Base-by-base conservation (phyloP, 2,329 filamentous ascomycete genomes). In the Didymella lethalis region DNA sequence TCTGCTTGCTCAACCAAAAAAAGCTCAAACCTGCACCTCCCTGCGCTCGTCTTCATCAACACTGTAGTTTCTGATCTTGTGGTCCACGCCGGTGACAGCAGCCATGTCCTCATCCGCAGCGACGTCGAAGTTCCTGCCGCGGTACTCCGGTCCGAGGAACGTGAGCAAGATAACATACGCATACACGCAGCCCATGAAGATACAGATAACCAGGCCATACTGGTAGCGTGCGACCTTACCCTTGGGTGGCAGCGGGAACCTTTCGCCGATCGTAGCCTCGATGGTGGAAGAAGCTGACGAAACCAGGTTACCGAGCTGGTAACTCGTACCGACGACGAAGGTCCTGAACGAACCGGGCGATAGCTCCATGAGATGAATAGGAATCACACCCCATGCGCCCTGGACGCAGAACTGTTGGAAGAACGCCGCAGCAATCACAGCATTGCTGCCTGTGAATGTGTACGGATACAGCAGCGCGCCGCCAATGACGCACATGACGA, bases 151-250 rank as follows among this genome's bases (percentile, higher is more conserved):
- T 5, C 90, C 90, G 3, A 91, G 43, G 10, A 91, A 75, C 0
- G 88, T 88, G 54, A 92, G 72, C 2, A 88, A 8, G 59, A 88
- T 86, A 5, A 83, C 79, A 71, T 88, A 88, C 2, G 79, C 84
- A 67, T 82, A 96, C 1, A 96, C 92, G 66, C 89, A 92, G 0
- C 84, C 93, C 90, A 97, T 93, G 78, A 97, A 96, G 71, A 96
- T 95, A 72, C 89, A 92, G 64, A 96, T 94, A 10, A 96, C 92
- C 67, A 88, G 88, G 38, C 91, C 92, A 66, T 96, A 96, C 18
- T 82, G 74, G 1, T 83, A 77, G 26, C 77, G 64, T 50, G 63
- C 64, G 0, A 68, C 61, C 16, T 64, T 64, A 26, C 70, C 74
- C 66, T 76, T 84, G 0, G 85, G 79, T 0, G 87, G 82, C 3